Evolutionary conservation across 2,329 filamentous ascomycete genomes (phyloP), one percentile per base, ranked within the genome.

Genomic region (Colletotrichum sublineola): DNA sequence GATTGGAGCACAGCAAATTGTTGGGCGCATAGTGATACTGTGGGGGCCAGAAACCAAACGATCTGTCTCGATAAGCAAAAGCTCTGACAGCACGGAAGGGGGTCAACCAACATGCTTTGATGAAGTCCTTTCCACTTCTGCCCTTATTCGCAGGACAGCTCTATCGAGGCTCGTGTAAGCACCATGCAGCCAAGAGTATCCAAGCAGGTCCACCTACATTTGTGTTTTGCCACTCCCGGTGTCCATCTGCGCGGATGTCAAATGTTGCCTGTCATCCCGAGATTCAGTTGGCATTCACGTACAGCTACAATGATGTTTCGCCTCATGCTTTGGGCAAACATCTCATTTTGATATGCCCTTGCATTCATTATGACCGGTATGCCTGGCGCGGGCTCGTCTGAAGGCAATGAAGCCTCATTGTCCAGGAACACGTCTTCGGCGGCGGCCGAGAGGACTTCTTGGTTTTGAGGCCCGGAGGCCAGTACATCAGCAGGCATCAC

Each of bases 171-270:
- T 29, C 3, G 9, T 15, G 67, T 81, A 74, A 81, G 73, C 24
- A 69, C 67, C 40, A 71, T 52, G 40, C 7, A 52, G 33, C 4
- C 63, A 52, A 46, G 55, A 46, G 74, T 33, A 53, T 56, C 64
- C 18, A 36, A 18, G 12, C 11, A 15, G 48, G 58, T 53, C 14
- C 20, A 81, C 87, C 81, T 86, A 94, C 92, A 95, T 88, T 75
- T 92, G 90, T 3, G 93, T 95, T 79, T 95, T 95, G 2, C 93
- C 93, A 74, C 89, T 94, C 1, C 93, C 93, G 0, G 93, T 95
- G 74, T 93, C 92, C 93, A 95, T 95, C 92, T 93, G 73, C 29
- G 29, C 73, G 70, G 40, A 24, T 50, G 57, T 53, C 62, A 66
- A 24, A n/a, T 48, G 31, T 67, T 36, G 62, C 52, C 40, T n/a